A percentile compares a stretch with the other conserved stretches of the same genome.
Evolutionary conservation across 2,329 filamentous ascomycete species (phyloP).

Genomic region (Botrytis paeoniae): DNA sequence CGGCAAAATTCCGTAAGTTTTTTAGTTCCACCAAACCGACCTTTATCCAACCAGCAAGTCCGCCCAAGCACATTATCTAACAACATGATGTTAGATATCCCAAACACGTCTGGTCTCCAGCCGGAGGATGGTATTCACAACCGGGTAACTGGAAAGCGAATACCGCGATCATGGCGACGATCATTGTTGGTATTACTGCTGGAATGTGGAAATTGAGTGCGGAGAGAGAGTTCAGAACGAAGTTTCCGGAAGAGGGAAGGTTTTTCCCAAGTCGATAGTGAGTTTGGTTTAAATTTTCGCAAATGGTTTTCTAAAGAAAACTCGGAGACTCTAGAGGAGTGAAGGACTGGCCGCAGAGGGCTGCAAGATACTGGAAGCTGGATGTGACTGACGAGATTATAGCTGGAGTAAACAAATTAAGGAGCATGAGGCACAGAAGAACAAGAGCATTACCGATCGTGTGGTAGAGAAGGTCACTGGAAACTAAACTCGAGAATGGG

Average conservation of each 20-base stretch:
- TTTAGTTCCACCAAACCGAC: conserved; percentile 22
- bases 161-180: conserved; percentile 70
- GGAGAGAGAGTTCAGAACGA: conserved; percentile 67
- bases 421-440: conserved; percentile 61
- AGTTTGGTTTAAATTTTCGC: conserved; percentile 40
- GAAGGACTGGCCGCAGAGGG: too few species aligned
- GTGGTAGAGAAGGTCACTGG: conserved; percentile 22
- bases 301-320: not conserved
- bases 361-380: not conserved
- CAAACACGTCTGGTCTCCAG: conserved; percentile 98
- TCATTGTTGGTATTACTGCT: conserved; percentile 65
- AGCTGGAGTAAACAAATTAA: conserved; percentile 72
- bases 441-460: conserved; percentile 39
- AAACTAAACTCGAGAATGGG: not conserved
- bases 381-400: conserved; percentile 34
- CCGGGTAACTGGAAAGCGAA: conserved; percentile 94
- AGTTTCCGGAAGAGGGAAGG: conserved; percentile 71
- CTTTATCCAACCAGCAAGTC: not conserved
- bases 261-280: conserved; percentile 86
- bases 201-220: conserved; percentile 71
- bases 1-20: conserved; percentile 66
- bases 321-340: not conserved
- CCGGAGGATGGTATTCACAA: conserved; percentile 96
- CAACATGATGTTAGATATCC: conserved; percentile 66
- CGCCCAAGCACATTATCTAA: conserved; percentile 13